A percentile compares a stretch with the other conserved stretches of the same genome.
These are phyloP conservation scores for Trichoderma asperellum DNA, from an alignment of 2,329 filamentous ascomycete genomes.

Conservation along the genomic window DNA sequence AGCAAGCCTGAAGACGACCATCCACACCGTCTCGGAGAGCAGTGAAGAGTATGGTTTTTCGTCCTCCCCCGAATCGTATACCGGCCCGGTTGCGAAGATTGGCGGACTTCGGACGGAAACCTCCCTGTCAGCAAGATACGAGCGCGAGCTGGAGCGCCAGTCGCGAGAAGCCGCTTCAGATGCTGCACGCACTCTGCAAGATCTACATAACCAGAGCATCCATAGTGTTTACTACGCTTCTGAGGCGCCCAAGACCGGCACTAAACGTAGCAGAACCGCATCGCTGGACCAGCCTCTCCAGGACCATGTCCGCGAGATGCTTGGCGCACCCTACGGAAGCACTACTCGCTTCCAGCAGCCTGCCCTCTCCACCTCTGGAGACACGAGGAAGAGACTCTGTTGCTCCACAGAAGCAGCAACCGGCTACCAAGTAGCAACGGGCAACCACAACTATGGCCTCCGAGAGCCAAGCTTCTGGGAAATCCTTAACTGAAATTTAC, in stretches of 20 bases:
- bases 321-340: conserved; percentile 47
- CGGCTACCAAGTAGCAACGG: conserved; percentile 50
- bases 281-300: conserved; percentile 66
- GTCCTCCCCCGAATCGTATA: conserved; percentile 62
- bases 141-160: conserved; percentile 52
- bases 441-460: conserved; percentile 55
- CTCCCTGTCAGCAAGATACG: conserved; percentile 50
- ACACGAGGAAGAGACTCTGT: conserved; percentile 67
- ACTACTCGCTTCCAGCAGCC: conserved; percentile 46
- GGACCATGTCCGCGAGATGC: conserved; percentile 68
- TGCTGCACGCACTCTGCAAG: conserved; percentile 62
- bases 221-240: conserved; percentile 45
- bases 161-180: conserved; percentile 52
- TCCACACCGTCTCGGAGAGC: conserved; percentile 62
- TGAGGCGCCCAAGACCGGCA: conserved; percentile 43
- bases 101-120: conserved; percentile 46
- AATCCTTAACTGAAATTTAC: conserved; percentile 56
- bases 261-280: conserved; percentile 63
- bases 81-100: conserved; percentile 56
- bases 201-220: conserved; percentile 59
- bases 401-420: conserved; percentile 63
- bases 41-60: conserved; percentile 56
- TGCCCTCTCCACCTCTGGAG: conserved; percentile 49
- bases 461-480: conserved; percentile 70
- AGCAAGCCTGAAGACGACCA: conserved; percentile 54